A percentile compares a stretch with the other conserved stretches of the same genome.
Conservation (phyloP, 345 rosid species). For the Corchorus olitorius region DNA sequence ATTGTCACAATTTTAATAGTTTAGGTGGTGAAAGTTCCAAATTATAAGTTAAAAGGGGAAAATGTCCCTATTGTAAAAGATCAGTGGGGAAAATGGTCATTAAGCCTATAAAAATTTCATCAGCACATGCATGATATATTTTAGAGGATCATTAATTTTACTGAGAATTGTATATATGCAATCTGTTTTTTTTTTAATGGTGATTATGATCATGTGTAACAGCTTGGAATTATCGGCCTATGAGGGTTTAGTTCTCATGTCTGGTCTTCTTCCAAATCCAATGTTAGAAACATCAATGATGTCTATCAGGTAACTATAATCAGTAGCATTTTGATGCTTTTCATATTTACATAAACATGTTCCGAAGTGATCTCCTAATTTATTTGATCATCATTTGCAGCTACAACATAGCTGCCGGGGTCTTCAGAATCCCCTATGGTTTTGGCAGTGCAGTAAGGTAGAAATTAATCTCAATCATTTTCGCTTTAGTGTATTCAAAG, state of each 20-base stretch:
- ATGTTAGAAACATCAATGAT: conserved; percentile 41
- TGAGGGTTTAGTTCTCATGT: conserved; percentile 36
- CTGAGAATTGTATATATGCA: too few relatives aligned
- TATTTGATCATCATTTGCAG: conserved; percentile 15
- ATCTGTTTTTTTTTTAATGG: too few relatives aligned
- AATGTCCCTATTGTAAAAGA: too few relatives aligned
- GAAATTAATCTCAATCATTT: not conserved
- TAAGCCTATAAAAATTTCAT: too few relatives aligned
- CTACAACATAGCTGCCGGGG: conserved; percentile 32
- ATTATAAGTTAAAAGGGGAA: too few relatives aligned
- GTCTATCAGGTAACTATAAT: conserved; percentile 32
- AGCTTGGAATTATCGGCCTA: conserved; percentile 43
- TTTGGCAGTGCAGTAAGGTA: conserved; percentile 43
- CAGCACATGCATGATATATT: too few relatives aligned
- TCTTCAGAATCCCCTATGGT: conserved; percentile 41
- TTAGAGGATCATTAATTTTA: too few relatives aligned
- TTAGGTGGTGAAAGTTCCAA: too few relatives aligned
- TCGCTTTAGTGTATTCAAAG: not conserved
- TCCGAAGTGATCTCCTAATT: not conserved
- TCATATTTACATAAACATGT: not conserved
- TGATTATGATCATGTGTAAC: conserved; percentile 3
- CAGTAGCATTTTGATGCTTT: conserved; percentile 1
- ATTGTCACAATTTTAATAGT: too few relatives aligned
- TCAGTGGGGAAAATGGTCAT: too few relatives aligned
- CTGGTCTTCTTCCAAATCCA: conserved; percentile 45